phyloP scores from a whole-genome alignment of 345 rosid species.

The Euphorbia tirucalli region DNA sequence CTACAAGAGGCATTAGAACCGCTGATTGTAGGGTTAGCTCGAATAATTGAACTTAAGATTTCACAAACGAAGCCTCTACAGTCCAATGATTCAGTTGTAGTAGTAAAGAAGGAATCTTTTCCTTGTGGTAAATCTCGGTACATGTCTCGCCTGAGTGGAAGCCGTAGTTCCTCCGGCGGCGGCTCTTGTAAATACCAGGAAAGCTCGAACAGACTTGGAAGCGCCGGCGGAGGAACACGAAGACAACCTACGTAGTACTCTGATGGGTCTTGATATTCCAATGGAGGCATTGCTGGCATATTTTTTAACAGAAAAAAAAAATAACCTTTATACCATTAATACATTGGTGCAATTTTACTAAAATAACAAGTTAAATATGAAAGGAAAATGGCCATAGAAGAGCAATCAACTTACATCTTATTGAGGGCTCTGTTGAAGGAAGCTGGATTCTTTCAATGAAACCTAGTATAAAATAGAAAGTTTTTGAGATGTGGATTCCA shows the following conservation, averaged over 20 bases:
- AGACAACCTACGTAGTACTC: slow-evolving; percentile 71
- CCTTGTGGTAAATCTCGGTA: slow-evolving; percentile 78
- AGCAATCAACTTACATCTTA: slow-evolving; percentile 45
- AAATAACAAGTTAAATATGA: no score
- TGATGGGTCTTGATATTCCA: slow-evolving; percentile 88
- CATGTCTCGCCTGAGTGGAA: slow-evolving; percentile 78
- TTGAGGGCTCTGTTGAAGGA: slow-evolving; percentile 54
- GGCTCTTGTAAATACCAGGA: slow-evolving; percentile 87
- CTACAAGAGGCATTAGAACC: slow-evolving; percentile 49
- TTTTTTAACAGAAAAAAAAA: background rate
- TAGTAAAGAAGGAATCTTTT: slow-evolving; percentile 76
- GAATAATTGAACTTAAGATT: slow-evolving; percentile 58
- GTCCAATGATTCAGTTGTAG: slow-evolving; percentile 58
- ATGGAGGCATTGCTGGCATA: slow-evolving; percentile 48
- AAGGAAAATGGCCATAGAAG: no score
- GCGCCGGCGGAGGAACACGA: slow-evolving; percentile 51
- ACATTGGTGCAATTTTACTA: no score
- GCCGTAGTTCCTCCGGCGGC: slow-evolving; percentile 76
- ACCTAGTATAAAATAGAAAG: slow-evolving; percentile 33
- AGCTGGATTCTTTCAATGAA: slow-evolving; percentile 53
- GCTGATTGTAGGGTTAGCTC: slow-evolving; percentile 45
- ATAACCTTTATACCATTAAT: background rate
- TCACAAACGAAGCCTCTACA: slow-evolving; percentile 63
- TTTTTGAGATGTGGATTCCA: slow-evolving; percentile 26
- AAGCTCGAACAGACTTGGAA: slow-evolving; percentile 74